Conservation (phyloP, 345 rosid genomes). For the Cardamine occulta region DNA sequence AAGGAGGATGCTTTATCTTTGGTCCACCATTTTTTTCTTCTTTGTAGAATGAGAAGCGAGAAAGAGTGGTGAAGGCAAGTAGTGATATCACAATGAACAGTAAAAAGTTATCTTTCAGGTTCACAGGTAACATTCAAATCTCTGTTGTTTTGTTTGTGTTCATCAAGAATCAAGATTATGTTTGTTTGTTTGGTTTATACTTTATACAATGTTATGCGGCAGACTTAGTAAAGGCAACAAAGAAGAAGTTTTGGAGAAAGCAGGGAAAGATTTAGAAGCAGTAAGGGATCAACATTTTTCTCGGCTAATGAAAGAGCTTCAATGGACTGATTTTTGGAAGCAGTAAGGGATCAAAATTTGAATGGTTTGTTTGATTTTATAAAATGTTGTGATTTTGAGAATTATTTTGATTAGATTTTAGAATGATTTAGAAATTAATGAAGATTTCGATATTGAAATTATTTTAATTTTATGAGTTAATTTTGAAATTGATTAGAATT, state of each 20-base stretch:
- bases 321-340: constrained; percentile 92
- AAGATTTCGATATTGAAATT: too few relatives aligned
- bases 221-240: constrained; percentile 74
- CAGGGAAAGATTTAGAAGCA: constrained; percentile 75
- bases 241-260: constrained; percentile 78
- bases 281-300: constrained; percentile 64
- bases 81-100: constrained; percentile 92
- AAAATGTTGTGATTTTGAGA: too few relatives aligned
- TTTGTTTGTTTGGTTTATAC: constrained; percentile 3
- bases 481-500: too few relatives aligned
- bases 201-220: constrained; percentile 26
- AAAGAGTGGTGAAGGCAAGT: constrained; percentile 92
- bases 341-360: too few relatives aligned
- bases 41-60: constrained; percentile 86
- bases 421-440: too few relatives aligned
- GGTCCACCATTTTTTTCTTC: not conserved
- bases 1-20: not conserved
- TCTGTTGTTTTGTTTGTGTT: constrained; percentile 5
- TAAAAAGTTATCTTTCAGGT: constrained; percentile 98
- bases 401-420: too few relatives aligned
- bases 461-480: too few relatives aligned
- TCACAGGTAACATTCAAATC: constrained; percentile 63
- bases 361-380: too few relatives aligned
- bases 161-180: not conserved
- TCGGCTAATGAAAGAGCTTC: constrained; percentile 76